Evolutionary conservation across 2,329 filamentous ascomycete genomes (phyloP).

Genomic region (Neopestalotiopsis clavispora): DNA sequence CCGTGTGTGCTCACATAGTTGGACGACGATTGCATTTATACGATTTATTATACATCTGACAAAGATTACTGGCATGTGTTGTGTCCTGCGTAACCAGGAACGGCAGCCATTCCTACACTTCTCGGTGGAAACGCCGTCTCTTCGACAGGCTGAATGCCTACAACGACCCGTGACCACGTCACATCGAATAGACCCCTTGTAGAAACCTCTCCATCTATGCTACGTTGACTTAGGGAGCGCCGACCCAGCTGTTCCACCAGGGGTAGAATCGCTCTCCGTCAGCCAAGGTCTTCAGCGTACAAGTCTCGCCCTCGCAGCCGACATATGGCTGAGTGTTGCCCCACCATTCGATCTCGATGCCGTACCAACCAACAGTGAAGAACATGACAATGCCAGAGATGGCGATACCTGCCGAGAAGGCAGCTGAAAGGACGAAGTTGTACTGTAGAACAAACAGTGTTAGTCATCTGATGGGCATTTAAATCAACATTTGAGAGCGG

Average conservation of each 20-base stretch:
- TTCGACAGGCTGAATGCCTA: not conserved
- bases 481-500: not conserved
- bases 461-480: not conserved
- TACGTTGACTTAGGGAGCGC: not conserved
- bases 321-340: constrained; percentile 27
- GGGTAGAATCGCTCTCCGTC: constrained; percentile 15
- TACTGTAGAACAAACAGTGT: constrained; percentile 38
- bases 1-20: not conserved
- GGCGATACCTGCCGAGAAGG: constrained; percentile 55
- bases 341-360: constrained; percentile 43
- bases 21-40: not conserved
- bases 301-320: constrained; percentile 10
- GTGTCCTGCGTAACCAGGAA: not conserved
- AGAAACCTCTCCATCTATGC: not conserved
- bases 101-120: not conserved
- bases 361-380: constrained; percentile 54
- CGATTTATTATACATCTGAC: not conserved
- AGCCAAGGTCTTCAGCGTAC: constrained; percentile 12
- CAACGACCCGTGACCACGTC: not conserved
- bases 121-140: not conserved
- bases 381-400: constrained; percentile 58
- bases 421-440: constrained; percentile 58
- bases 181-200: not conserved
- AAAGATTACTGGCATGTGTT: not conserved
- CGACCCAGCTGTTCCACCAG: constrained; percentile 16